phyloP scores from a whole-genome alignment of 495 filamentous ascomycete genomes.

The Penicillium herquei region DNA sequence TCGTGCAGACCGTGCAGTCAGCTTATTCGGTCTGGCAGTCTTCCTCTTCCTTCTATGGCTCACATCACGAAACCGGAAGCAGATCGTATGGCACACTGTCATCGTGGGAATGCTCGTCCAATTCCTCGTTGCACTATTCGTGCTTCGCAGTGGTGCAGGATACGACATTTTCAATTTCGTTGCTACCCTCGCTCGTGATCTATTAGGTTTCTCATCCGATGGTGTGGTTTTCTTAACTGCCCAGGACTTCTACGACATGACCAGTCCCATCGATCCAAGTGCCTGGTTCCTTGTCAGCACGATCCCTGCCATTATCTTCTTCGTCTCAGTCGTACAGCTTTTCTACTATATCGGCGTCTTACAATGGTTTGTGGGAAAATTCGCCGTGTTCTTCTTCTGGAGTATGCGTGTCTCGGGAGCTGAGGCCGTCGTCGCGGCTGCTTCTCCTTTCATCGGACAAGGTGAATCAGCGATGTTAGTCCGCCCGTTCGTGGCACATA shows the following conservation, averaged over 20 bases:
- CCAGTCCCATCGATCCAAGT: slow-evolving; percentile 19
- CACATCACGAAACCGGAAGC: slow-evolving; percentile 69
- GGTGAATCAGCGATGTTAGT: slow-evolving; percentile 93
- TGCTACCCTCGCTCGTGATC: slow-evolving; percentile 61
- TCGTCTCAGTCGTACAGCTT: slow-evolving; percentile 81
- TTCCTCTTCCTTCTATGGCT: slow-evolving; percentile 63
- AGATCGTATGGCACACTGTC: slow-evolving; percentile 67
- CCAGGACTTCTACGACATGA: slow-evolving; percentile 27
- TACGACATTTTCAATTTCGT: slow-evolving; percentile 89
- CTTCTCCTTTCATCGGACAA: slow-evolving; percentile 93
- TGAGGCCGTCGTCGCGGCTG: slow-evolving; percentile 87
- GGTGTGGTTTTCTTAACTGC: slow-evolving; percentile 72
- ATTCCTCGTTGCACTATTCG: slow-evolving; percentile 85
- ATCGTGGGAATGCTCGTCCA: slow-evolving; percentile 85
- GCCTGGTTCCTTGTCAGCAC: slow-evolving; percentile 71
- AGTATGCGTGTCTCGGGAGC: slow-evolving; percentile 84
- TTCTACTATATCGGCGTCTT: slow-evolving; percentile 73
- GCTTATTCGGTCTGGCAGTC: slow-evolving; percentile 75
- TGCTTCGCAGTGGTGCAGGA: slow-evolving; percentile 72
- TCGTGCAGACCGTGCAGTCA: slow-evolving; percentile 72
- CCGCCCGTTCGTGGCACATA: slow-evolving; percentile 76
- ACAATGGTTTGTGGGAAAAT: slow-evolving; percentile 85
- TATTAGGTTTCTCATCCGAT: slow-evolving; percentile 67
- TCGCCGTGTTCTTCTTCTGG: slow-evolving; percentile 91
- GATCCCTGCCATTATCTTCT: slow-evolving; percentile 87